Conservation (phyloP, 2,329 filamentous ascomycete species). For the Neofusicoccum ribis region DNA sequence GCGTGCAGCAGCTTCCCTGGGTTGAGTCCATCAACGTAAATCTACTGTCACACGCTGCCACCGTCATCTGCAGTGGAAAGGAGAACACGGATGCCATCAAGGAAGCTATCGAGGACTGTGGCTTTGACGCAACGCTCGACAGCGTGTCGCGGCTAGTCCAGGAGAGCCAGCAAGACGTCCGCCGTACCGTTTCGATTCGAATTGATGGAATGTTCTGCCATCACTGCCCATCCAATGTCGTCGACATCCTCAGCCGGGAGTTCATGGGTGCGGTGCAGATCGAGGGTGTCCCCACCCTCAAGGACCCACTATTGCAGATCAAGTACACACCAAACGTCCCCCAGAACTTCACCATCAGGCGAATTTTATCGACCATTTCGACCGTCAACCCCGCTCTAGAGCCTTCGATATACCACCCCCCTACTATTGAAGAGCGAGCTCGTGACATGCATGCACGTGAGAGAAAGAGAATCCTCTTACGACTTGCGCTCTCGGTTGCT, state of each 20-base stretch:
- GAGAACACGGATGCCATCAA: slow-evolving; percentile 48
- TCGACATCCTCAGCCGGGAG: slow-evolving; percentile 52
- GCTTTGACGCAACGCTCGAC: slow-evolving; percentile 43
- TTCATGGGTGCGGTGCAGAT: slow-evolving; percentile 55
- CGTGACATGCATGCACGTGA: slow-evolving; percentile 70
- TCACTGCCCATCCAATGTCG: slow-evolving; percentile 53
- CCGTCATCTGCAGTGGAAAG: slow-evolving; percentile 50
- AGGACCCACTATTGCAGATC: slow-evolving; percentile 66
- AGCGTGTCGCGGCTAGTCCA: slow-evolving; percentile 27
- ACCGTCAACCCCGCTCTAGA: slow-evolving; percentile 65
- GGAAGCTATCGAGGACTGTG: slow-evolving; percentile 51
- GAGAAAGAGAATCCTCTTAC: slow-evolving; percentile 65
- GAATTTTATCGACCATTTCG: slow-evolving; percentile 68
- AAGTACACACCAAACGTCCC: slow-evolving; percentile 70
- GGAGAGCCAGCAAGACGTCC: slow-evolving; percentile 22
- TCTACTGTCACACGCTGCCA: slow-evolving; percentile 52
- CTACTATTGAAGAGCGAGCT: slow-evolving; percentile 80
- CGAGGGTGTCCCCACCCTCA: slow-evolving; percentile 54
- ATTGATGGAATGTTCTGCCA: slow-evolving; percentile 49
- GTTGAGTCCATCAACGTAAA: slow-evolving; percentile 52
- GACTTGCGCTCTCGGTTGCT: slow-evolving; percentile 68
- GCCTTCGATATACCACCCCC: slow-evolving; percentile 73
- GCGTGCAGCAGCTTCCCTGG: slow-evolving; percentile 48
- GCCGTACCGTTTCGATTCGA: slow-evolving; percentile 36
- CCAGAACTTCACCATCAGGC: slow-evolving; percentile 67